A percentile compares a stretch with the other conserved stretches of the same genome.
Conservation (phyloP, 129 eudicot genomes). For the Artemisia argyi region DNA sequence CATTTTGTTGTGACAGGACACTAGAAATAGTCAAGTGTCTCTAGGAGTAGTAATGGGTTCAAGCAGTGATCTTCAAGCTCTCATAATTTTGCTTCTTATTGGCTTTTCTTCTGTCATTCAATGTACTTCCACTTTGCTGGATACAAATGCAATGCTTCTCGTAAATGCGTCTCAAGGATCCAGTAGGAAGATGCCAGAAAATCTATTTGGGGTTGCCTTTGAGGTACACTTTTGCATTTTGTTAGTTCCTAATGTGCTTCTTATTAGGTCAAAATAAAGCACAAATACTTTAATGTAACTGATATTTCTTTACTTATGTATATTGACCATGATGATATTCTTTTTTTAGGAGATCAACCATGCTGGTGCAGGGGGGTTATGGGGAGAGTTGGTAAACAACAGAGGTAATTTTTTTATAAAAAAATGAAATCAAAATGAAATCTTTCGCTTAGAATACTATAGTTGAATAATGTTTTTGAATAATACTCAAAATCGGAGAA, state of each 20-base stretch:
- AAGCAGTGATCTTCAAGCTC: slow-evolving; percentile 4
- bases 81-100: slow-evolving; percentile 36
- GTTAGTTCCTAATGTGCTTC: not conserved
- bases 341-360: slow-evolving; percentile 84
- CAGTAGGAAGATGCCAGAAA: slow-evolving; percentile 54
- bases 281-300: too few species aligned
- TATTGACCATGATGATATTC: too few species aligned
- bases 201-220: slow-evolving; percentile 78
- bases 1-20: too few species aligned
- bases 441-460: too few species aligned
- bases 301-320: too few species aligned
- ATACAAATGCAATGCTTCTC: slow-evolving; percentile 44
- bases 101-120: slow-evolving; percentile 35
- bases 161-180: slow-evolving; percentile 68
- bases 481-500: too few species aligned
- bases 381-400: slow-evolving; percentile 95
- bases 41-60: slow-evolving; percentile 45
- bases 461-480: too few species aligned
- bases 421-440: too few species aligned
- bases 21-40: too few species aligned
- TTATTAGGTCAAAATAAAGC: too few species aligned
- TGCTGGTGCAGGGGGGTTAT: slow-evolving; percentile 97
- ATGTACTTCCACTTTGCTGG: slow-evolving; percentile 43
- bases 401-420: slow-evolving; percentile 63
- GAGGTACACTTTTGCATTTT: slow-evolving; percentile 50